These are phyloP conservation scores for Monilinia laxa DNA, from an alignment of 2,329 filamentous ascomycete genomes.

Conservation along the genomic window DNA sequence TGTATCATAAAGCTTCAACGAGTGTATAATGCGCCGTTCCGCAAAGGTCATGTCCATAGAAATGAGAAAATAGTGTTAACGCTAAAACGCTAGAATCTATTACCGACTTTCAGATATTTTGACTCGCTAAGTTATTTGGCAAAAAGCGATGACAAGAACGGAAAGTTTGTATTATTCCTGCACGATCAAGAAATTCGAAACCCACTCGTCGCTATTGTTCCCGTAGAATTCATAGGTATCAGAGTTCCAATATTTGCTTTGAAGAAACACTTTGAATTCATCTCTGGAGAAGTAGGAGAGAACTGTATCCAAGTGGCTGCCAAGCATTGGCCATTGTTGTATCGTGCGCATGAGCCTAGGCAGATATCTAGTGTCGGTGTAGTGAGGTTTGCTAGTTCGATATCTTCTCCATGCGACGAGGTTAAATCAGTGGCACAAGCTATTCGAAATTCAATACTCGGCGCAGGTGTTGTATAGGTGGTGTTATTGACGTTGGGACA, in stretches of 20 bases:
- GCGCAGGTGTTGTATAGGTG: slow-evolving; percentile 26
- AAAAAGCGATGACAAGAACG: not conserved
- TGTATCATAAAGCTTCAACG: not conserved
- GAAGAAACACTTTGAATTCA: slow-evolving; percentile 32
- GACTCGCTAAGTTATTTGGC: not conserved
- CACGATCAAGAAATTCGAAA: slow-evolving; percentile 2
- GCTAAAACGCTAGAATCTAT: not conserved
- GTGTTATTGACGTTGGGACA: slow-evolving; percentile 30
- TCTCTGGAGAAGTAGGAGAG: slow-evolving; percentile 23
- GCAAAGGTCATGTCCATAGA: not conserved
- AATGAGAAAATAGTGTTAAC: not conserved
- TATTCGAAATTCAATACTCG: slow-evolving; percentile 27
- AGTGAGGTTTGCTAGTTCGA: slow-evolving; percentile 28
- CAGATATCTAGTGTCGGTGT: slow-evolving; percentile 26
- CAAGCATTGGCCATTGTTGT: slow-evolving; percentile 27
- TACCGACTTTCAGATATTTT: not conserved
- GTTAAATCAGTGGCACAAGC: slow-evolving; percentile 27
- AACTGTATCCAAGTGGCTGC: slow-evolving; percentile 34
- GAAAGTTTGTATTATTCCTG: not conserved
- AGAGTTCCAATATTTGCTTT: slow-evolving; percentile 27
- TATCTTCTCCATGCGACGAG: slow-evolving; percentile 23
- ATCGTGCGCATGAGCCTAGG: slow-evolving; percentile 28
- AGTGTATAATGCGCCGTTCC: not conserved
- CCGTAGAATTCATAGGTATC: slow-evolving; percentile 11
- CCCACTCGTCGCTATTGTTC: slow-evolving; percentile 17